These are phyloP conservation scores for Sungouiozyma ichnusensis DNA, from an alignment of 805 yeast species.

Conservation along the genomic window DNA sequence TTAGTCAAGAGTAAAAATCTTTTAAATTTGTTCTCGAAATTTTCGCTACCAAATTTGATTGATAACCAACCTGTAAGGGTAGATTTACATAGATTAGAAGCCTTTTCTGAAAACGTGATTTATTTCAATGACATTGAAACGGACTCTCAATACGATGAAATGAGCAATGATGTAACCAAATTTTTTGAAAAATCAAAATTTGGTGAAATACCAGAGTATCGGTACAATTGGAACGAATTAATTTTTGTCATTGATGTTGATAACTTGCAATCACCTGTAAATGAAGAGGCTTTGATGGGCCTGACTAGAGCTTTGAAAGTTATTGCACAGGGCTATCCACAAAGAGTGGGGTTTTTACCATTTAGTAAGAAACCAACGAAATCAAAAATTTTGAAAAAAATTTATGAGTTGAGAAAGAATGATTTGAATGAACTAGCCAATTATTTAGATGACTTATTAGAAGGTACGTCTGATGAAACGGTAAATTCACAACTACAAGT, in stretches of 20 bases:
- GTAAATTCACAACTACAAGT: background rate
- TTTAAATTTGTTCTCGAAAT: slow-evolving; percentile 13
- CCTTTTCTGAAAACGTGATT: slow-evolving; percentile 36
- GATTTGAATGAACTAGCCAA: slow-evolving; percentile 8
- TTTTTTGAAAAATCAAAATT: slow-evolving; percentile 39
- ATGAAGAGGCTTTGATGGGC: slow-evolving; percentile 36
- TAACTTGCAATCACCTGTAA: slow-evolving; percentile 25
- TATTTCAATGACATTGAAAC: slow-evolving; percentile 70
- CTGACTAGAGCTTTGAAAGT: slow-evolving; percentile 40
- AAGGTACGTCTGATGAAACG: slow-evolving; percentile 4
- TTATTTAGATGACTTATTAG: slow-evolving; percentile 13
- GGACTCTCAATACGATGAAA: slow-evolving; percentile 44
- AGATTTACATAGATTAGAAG: slow-evolving; percentile 24
- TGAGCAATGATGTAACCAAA: slow-evolving; percentile 35
- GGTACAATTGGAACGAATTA: slow-evolving; percentile 65
- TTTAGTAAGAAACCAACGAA: slow-evolving; percentile 23
- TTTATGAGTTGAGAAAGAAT: slow-evolving; percentile 17
- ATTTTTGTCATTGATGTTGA: slow-evolving; percentile 59
- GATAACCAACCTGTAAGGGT: slow-evolving; percentile 24
- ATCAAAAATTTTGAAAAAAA: slow-evolving; percentile 11
- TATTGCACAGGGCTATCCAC: slow-evolving; percentile 50
- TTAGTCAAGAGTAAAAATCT: slow-evolving; percentile 10
- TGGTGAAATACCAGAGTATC: slow-evolving; percentile 58
- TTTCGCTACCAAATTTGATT: slow-evolving; percentile 17
- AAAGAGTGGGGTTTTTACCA: slow-evolving; percentile 80